These are phyloP conservation scores for Crassisporium funariophilum DNA, from an alignment of 768 basidiomycete genomes.

Conservation along the genomic window DNA sequence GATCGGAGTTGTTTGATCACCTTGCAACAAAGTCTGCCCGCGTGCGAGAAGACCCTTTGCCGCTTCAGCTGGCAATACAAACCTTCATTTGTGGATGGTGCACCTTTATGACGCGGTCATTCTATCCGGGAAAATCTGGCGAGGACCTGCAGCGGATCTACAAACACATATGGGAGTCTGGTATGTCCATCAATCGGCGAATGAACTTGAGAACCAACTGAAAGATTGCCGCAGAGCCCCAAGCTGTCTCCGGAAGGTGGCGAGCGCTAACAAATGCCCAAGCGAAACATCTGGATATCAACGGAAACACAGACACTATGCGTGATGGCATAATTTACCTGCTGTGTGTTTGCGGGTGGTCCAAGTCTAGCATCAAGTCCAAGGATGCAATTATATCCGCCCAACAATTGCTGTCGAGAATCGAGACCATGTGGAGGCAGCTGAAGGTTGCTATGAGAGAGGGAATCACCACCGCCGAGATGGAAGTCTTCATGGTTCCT, in stretches of 20 bases:
- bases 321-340: conserved; percentile 12
- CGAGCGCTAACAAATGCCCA: conserved; percentile 43
- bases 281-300: conserved; percentile 8
- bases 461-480: conserved; percentile 26
- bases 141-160: conserved; percentile 8
- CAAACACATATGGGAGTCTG: conserved; percentile 12
- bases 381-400: conserved; percentile 12
- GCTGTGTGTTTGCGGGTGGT: conserved; percentile 22
- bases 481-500: conserved; percentile 18
- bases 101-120: background rate
- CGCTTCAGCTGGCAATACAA: conserved; percentile 24
- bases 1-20: conserved; percentile 15
- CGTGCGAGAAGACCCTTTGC: conserved; percentile 20
- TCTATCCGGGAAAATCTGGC: conserved; percentile 1
- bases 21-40: conserved; percentile 12
- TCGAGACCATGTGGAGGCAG: conserved; percentile 17
- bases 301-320: conserved; percentile 5
- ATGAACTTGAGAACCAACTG: background rate
- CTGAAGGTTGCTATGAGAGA: conserved; percentile 22
- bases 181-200: conserved; percentile 3
- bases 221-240: conserved; percentile 35
- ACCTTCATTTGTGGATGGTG: conserved; percentile 14
- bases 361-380: conserved; percentile 7
- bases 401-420: conserved; percentile 13
- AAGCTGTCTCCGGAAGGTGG: conserved; percentile 53